Base-by-base conservation (phyloP, 306 rosid species). In the Delonix regia region DNA sequence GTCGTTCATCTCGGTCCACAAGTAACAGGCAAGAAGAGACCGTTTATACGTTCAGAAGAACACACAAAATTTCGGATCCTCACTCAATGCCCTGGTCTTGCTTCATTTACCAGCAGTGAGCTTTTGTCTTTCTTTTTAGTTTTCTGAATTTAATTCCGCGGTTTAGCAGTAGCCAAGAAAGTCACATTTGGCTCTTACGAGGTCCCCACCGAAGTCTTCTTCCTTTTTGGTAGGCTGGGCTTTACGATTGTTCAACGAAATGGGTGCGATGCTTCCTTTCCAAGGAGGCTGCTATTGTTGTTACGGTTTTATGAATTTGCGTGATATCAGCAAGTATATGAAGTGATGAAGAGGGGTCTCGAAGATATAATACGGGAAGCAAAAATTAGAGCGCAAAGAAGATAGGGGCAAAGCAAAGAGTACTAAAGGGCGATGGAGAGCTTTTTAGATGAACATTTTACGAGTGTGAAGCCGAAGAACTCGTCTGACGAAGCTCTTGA, bases 401-500 rank as follows among this genome's bases (percentile, higher is more conserved):
- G 71, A 44, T 36, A 27, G 30, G 69, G 47, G 48, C 14, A 55
- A 44, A 57, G 47, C 21, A 38, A 59, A 34, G 30, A 34, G 11
- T 2, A 10, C 22, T 27, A 16, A 33, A 39, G 22, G 13, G 1
- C 38, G 24, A 88, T 89, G 96, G 97, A 91, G 78, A 85, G 70
- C 61, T 88, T 81, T 73, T 15, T 93, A 68, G 87, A 91, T 4
- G 84, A 90, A 83, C 81, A 86, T 76, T 95, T 95, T 49, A 88
- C 78, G 2, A 87, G 78, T 15, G 95, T 95, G 38, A 83, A 89
- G 79, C 45, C 90, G 0, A 95, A 93, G 81, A 81, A 89, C 44
- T 88, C 98, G 0, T 84, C 96, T 0, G 90, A 85, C 1, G 98
- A 95, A 78, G 86, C 84, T 28, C 88, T 95, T 74, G 87, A 85